Evolutionary conservation across 2,329 filamentous ascomycete species (phyloP), one percentile per base, ranked within the genome.

Genomic region (Nothophoma quercina): DNA sequence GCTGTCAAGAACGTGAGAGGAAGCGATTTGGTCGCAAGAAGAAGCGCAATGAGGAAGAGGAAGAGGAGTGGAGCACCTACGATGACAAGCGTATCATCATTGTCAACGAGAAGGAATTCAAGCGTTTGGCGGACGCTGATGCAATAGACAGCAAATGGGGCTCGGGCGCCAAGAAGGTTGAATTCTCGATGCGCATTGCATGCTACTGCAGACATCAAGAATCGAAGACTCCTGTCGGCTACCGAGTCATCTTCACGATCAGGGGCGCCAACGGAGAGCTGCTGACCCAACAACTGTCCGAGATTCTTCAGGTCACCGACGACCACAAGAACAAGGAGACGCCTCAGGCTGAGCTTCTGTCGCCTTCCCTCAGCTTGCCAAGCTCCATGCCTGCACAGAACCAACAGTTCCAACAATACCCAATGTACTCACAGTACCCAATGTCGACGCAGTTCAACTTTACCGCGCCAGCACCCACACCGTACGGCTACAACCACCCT

Each of bases 141-240:
- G 30, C 38, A 12, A 51, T 54, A 18, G 62, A 64, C 12, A 45
- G 35, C 3, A 55, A 64, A n/a, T 63, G 57, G 43, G 59, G 66
- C 12, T 22, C 56, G 3, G 54, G 57, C 10, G 85, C 88, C 6
- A 86, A 91, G 79, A 88, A 91, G 67, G 87, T 96, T 18, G 88
- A 93, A 62, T 86, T 91, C 2, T 92, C 91, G 0, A 96, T 98
- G 93, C 88, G 93, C 8, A 97, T 99, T 66, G 91, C 93, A 19
- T 99, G 93, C 73, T 99, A 98, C 75, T 98, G 93, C 76, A 87
- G 93, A 16, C 93, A 99, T 71, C 93, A 98, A 65, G 87, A 89
- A 54, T 95, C 98, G 76, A 98, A 98, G 78, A 80, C 88, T 62
- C 69, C 69, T 1, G 59, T 66, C 7, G 93, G 93, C 1, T 99